Percentiles rank a stretch among this genome's conserved stretches.
phyloP scores from a whole-genome alignment of 192 early-diverging fungal species.

The Mortierella alpina region DNA sequence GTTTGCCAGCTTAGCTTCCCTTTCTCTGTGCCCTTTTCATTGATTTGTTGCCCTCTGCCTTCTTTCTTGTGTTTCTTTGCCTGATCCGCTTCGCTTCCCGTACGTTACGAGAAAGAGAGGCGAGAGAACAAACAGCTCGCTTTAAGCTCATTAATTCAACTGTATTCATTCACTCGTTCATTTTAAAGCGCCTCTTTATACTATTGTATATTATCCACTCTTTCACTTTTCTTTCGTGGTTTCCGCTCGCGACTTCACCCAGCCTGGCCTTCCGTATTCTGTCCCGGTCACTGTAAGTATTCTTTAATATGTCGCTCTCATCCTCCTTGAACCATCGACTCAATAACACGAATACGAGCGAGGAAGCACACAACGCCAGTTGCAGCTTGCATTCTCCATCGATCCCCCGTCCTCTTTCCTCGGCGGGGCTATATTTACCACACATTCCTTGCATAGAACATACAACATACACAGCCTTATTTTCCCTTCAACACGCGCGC shows the following conservation, averaged over 20 bases:
- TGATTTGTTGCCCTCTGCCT: no score
- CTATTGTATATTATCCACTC: not conserved
- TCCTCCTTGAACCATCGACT: no score
- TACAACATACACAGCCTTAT: no score
- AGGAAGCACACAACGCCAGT: no score
- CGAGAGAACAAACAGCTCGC: not conserved
- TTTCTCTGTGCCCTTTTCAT: no score
- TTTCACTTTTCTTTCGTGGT: not conserved
- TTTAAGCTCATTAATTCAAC: slow-evolving; percentile 2
- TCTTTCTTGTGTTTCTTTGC: not conserved
- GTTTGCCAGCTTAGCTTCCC: no score
- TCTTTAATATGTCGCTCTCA: not conserved
- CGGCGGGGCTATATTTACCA: no score
- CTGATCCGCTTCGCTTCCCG: slow-evolving; percentile 23
- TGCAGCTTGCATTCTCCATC: no score
- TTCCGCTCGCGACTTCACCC: not conserved
- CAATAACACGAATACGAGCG: no score
- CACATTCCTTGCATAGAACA: no score
- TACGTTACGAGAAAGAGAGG: not conserved
- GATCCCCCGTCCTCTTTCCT: no score
- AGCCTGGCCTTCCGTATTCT: not conserved
- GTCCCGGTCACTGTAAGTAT: not conserved
- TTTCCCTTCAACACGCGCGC: no score
- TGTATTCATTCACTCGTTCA: slow-evolving; percentile 8
- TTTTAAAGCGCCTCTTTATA: not conserved